phyloP scores from a whole-genome alignment of 768 basidiomycete genomes.

The Termitomyces eurrhizus region DNA sequence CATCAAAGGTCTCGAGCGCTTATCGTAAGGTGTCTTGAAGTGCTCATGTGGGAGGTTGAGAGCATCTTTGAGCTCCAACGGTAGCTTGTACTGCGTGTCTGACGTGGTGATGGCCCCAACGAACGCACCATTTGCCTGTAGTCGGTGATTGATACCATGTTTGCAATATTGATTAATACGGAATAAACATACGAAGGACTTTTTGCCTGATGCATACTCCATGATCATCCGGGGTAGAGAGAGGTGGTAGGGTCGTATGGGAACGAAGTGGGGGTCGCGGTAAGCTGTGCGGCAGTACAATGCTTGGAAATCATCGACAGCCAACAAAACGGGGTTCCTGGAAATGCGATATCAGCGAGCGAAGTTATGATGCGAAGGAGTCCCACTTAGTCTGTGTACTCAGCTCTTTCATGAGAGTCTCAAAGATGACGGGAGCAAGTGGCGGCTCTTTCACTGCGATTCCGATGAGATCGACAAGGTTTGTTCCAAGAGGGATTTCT shows the following conservation, averaged over 20 bases:
- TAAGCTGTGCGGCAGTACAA: conserved; percentile 68
- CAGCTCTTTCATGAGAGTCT: conserved; percentile 56
- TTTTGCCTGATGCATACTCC: conserved; percentile 72
- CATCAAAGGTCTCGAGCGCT: conserved; percentile 44
- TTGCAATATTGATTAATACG: background rate
- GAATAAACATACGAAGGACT: conserved; percentile 52
- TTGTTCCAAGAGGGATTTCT: conserved; percentile 43
- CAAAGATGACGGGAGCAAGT: conserved; percentile 52
- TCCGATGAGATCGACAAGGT: conserved; percentile 51
- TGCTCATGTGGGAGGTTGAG: conserved; percentile 42
- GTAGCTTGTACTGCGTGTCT: conserved; percentile 52
- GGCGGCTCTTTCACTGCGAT: conserved; percentile 51
- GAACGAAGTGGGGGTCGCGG: conserved; percentile 65
- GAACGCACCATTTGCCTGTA: conserved; percentile 65
- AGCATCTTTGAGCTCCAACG: conserved; percentile 62
- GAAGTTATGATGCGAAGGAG: background rate
- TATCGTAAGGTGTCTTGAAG: conserved; percentile 51
- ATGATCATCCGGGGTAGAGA: conserved; percentile 74
- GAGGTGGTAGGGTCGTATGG: conserved; percentile 73
- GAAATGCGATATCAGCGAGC: background rate
- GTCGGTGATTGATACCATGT: background rate
- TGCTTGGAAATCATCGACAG: conserved; percentile 86
- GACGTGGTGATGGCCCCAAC: conserved; percentile 66
- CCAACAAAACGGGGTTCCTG: conserved; percentile 77
- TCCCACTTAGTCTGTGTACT: conserved; percentile 61